Percentiles rank a stretch among this genome's conserved stretches.
Conservation (phyloP, 768 basidiomycete species). For the Austroboletus eburneus region DNA sequence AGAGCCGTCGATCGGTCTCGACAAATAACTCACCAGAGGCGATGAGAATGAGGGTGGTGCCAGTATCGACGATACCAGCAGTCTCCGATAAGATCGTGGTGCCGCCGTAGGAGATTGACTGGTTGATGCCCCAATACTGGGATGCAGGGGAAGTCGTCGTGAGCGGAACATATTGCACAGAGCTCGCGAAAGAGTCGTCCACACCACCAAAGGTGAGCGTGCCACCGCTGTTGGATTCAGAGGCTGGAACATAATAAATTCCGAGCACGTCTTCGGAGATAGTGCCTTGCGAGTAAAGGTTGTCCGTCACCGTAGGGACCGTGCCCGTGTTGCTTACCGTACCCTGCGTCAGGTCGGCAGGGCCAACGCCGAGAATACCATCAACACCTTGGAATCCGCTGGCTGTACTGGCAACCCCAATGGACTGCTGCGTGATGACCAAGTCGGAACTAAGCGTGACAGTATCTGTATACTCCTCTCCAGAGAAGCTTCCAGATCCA, state of each 20-base stretch:
- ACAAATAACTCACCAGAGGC: background rate
- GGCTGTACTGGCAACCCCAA: conserved; percentile 28
- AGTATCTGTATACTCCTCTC: no score
- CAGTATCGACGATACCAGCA: background rate
- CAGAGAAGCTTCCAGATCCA: no score
- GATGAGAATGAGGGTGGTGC: background rate
- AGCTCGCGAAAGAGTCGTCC: background rate
- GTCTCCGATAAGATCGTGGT: background rate
- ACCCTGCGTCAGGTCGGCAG: conserved; percentile 29
- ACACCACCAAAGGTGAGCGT: background rate
- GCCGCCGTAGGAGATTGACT: conserved; percentile 1
- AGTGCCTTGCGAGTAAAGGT: conserved; percentile 26
- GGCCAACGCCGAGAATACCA: conserved; percentile 39
- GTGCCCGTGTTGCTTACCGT: no score
- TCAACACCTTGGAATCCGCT: conserved; percentile 23
- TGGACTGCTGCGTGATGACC: no score
- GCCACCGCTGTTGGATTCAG: background rate
- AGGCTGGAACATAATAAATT: conserved; percentile 28
- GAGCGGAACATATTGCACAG: background rate
- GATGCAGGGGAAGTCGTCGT: background rate
- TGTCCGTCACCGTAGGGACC: conserved; percentile 36
- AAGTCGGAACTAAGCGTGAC: no score
- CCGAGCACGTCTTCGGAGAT: conserved; percentile 28
- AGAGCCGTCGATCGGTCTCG: background rate
- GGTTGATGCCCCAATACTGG: conserved; percentile 25